A percentile compares a stretch with the other conserved stretches of the same genome.
Evolutionary conservation across 2,329 filamentous ascomycete species (phyloP).

Genomic region (Coleophoma crateriformis): DNA sequence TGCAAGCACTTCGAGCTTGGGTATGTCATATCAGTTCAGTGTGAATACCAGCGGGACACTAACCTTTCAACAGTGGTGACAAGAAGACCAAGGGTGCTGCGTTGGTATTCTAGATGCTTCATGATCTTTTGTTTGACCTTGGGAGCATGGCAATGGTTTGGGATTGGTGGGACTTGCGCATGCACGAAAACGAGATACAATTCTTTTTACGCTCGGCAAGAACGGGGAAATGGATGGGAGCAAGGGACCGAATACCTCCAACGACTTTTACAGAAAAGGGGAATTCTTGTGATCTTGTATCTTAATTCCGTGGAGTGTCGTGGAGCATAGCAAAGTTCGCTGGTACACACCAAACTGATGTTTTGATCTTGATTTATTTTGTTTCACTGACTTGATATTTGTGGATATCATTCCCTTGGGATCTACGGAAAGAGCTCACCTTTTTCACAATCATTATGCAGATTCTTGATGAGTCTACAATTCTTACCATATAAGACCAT

Average conservation of each 20-base stretch:
- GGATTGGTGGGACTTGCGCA: slow-evolving; percentile 17
- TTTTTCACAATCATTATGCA: too few relatives aligned
- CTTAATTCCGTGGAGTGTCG: slow-evolving; percentile 17
- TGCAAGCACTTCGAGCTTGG: slow-evolving; percentile 99
- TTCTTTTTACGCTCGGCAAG: slow-evolving; percentile 8
- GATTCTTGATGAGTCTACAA: too few relatives aligned
- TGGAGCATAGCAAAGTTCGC: slow-evolving; percentile 25
- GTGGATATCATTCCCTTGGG: too few relatives aligned
- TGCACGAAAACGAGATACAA: slow-evolving; percentile 3
- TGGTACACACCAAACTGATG: slow-evolving; percentile 13
- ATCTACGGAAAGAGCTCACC: too few relatives aligned
- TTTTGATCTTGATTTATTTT: background rate
- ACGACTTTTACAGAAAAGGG: background rate
- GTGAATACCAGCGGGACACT: background rate
- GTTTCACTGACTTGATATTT: too few relatives aligned
- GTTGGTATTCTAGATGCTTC: slow-evolving; percentile 86
- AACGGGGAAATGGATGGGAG: slow-evolving; percentile 14
- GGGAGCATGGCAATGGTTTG: slow-evolving; percentile 7
- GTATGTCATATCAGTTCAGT: slow-evolving; percentile 49
- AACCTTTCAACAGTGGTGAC: slow-evolving; percentile 74
- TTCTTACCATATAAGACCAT: too few relatives aligned
- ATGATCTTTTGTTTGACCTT: slow-evolving; percentile 16
- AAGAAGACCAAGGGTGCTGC: slow-evolving; percentile 99
- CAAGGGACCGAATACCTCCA: slow-evolving; percentile 4
- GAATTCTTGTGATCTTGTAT: slow-evolving; percentile 18